Base-by-base conservation (phyloP, 164 flowering plant genomes). In the Umbilicus rupestris region DNA sequence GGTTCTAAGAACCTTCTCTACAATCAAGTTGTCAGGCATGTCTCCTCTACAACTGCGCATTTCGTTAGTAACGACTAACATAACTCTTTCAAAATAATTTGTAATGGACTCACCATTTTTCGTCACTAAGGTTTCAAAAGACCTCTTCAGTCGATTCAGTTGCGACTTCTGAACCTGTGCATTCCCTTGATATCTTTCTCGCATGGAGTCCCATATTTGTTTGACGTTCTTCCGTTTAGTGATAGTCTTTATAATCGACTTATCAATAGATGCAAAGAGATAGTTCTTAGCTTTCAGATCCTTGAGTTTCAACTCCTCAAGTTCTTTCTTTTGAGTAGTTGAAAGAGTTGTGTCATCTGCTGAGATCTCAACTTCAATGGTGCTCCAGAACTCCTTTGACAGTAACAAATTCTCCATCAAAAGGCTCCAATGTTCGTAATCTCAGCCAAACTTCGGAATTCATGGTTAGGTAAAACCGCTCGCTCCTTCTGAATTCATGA, bases 231-330 rank as follows among this genome's bases (percentile, higher is more conserved):
- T 15, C 17, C 33, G 29, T 15, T 24, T 57, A 11, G 31, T 57
- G 28, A 57, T 57, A 3, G 31, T 57, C 33, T 57, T n/a, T n/a
- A n/a, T n/a, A n/a, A n/a, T n/a, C n/a, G n/a, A n/a, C n/a, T n/a
- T n/a, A n/a, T n/a, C n/a, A n/a, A n/a, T n/a, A n/a, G n/a, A n/a
- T n/a, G n/a, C n/a, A n/a, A n/a, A n/a, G n/a, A n/a, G n/a, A n/a
- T 57, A 64, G 52, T 64, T 64, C 33, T 64, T 64, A 22, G 67
- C 52, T 49, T 64, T 64, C 31, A 44, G 28, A n/a, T 64, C 52
- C 29, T 64, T 64, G 3, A 64, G 52, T 19, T 64, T 41, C 5
- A 28, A 3, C 1, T 41, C 37, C 16, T 64, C 67, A 41, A 24
- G 15, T 10, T 5, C 31, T 30, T 64, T 44, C 33, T 28, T 64